A percentile compares a stretch with the other conserved stretches of the same genome.
phyloP scores from a whole-genome alignment of 1,284 basidiomycete species.

The Melampsora occidentalis region DNA sequence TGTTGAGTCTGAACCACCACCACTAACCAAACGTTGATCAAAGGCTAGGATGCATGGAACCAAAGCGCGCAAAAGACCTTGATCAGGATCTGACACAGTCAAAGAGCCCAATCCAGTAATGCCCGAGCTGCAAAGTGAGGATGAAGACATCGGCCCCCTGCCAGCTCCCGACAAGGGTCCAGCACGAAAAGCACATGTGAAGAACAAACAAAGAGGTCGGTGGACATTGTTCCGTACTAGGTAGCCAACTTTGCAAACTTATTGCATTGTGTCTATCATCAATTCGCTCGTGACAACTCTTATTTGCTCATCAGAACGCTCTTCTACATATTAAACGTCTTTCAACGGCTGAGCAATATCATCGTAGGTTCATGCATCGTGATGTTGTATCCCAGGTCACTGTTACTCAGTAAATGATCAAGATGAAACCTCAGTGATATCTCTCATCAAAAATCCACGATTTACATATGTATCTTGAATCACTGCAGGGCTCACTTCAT shows the following conservation, averaged over 20 bases:
- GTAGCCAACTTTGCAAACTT: neutral
- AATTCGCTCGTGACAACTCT: neutral
- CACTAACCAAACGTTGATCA: too few species aligned
- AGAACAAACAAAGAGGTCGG: constrained; percentile 21
- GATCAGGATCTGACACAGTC: neutral
- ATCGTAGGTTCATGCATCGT: constrained; percentile 97
- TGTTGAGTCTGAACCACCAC: too few species aligned
- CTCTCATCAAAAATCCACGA: neutral
- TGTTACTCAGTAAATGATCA: constrained; percentile 68
- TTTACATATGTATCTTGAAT: too few species aligned
- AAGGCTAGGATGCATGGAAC: too few species aligned
- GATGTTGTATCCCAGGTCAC: constrained; percentile 84
- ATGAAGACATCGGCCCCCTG: constrained; percentile 32
- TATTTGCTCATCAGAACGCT: constrained; percentile 9
- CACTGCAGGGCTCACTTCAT: constrained; percentile 76
- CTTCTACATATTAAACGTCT: constrained; percentile 81
- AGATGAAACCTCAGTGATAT: constrained; percentile 25
- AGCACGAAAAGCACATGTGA: constrained; percentile 2
- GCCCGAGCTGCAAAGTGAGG: neutral
- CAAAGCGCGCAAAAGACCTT: neutral
- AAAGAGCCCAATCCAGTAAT: neutral
- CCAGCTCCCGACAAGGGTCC: constrained; percentile 17
- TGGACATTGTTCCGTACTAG: neutral
- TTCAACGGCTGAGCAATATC: constrained; percentile 87
- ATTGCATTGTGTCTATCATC: neutral